Conservation (phyloP, 1,284 basidiomycete species). For the Psilocybe mexicana region DNA sequence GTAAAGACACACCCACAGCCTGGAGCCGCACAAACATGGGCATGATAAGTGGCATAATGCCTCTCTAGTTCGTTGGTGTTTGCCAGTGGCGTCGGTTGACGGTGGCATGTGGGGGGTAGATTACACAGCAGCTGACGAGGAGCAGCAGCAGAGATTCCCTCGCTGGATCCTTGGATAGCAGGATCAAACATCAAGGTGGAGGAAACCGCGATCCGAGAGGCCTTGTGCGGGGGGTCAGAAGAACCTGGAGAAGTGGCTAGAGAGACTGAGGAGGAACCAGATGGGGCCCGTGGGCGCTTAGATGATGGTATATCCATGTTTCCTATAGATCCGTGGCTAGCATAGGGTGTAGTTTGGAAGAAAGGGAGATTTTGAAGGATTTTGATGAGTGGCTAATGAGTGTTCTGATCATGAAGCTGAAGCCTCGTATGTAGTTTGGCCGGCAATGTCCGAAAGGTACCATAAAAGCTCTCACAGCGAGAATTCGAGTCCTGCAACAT, state of each 20-base stretch:
- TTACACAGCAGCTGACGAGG: slow-evolving; percentile 56
- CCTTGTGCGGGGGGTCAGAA: slow-evolving; percentile 29
- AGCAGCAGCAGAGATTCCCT: neutral
- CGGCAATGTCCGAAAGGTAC: neutral
- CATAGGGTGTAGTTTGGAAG: neutral
- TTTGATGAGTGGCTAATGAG: neutral
- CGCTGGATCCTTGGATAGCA: neutral
- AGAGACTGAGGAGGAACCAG: slow-evolving; percentile 27
- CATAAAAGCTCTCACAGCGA: no score
- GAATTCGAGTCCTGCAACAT: no score
- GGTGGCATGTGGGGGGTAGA: slow-evolving; percentile 82
- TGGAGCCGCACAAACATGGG: slow-evolving; percentile 72
- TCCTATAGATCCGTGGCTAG: neutral
- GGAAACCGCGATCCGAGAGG: slow-evolving; percentile 26
- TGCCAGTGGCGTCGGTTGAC: slow-evolving; percentile 58
- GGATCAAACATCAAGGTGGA: slow-evolving; percentile 2
- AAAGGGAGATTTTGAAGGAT: neutral
- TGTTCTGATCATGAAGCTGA: neutral
- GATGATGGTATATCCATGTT: slow-evolving; percentile 3
- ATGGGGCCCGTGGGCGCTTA: slow-evolving; percentile 29
- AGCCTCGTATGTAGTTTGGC: neutral
- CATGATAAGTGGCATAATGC: slow-evolving; percentile 83
- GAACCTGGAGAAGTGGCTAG: slow-evolving; percentile 19
- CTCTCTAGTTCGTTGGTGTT: slow-evolving; percentile 69
- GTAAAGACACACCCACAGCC: slow-evolving; percentile 86